Conservation (phyloP, 2,329 filamentous ascomycete genomes). For the Alternaria arbusti region DNA sequence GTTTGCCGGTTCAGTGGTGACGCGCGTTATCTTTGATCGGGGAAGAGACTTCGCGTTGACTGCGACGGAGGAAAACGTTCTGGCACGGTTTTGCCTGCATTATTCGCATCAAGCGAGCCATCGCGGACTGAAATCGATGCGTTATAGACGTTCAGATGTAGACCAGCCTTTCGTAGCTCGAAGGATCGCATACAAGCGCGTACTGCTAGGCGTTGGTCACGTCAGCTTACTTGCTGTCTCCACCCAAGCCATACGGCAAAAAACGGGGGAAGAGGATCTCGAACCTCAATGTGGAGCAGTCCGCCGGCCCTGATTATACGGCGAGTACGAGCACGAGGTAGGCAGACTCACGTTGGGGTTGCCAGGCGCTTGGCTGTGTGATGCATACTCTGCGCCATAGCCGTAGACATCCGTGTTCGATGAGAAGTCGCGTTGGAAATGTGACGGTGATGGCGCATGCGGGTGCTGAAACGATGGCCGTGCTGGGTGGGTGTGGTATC, state of each 20-base stretch:
- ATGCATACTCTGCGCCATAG: slow-evolving; percentile 12
- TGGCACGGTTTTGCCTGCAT: neutral
- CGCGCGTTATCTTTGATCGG: too few relatives aligned
- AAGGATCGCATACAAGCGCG: slow-evolving; percentile 10
- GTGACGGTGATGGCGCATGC: slow-evolving; percentile 17
- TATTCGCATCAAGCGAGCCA: rapidly evolving
- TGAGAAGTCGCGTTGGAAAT: slow-evolving; percentile 16
- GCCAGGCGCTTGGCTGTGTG: slow-evolving; percentile 13
- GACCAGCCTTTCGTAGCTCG: neutral
- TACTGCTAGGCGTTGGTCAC: neutral
- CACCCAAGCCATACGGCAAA: neutral
- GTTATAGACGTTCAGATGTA: neutral
- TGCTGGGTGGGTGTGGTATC: slow-evolving; percentile 17
- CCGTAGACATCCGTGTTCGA: slow-evolving; percentile 18
- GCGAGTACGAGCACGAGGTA: slow-evolving; percentile 8
- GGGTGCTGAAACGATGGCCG: slow-evolving; percentile 20
- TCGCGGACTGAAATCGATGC: neutral
- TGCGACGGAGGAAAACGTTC: neutral
- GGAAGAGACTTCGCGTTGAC: too few relatives aligned
- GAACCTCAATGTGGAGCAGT: slow-evolving; percentile 16
- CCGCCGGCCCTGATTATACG: slow-evolving; percentile 12
- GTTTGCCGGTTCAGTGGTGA: neutral
- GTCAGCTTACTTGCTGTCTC: slow-evolving; percentile 10
- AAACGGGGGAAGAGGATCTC: slow-evolving; percentile 4
- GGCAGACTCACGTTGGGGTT: slow-evolving; percentile 27